Percentiles rank a stretch among this genome's conserved stretches.
Conservation (phyloP, 2,329 filamentous ascomycete species). For the Fonsecaea pugnacius region DNA sequence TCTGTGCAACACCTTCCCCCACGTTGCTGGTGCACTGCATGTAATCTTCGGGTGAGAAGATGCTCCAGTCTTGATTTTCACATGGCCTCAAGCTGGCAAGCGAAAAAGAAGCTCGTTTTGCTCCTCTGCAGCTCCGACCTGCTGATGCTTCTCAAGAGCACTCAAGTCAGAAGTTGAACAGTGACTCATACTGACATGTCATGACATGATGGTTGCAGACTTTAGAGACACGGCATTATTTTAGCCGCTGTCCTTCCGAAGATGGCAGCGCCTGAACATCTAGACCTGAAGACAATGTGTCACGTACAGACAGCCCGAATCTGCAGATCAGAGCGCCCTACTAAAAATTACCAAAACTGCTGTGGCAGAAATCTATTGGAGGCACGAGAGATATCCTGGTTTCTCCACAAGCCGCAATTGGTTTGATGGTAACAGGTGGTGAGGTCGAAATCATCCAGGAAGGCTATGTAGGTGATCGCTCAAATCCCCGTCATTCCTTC, state of each 20-base stretch:
- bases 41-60: neutral
- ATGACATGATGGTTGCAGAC: neutral
- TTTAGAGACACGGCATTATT: neutral
- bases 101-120: neutral
- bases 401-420: neutral
- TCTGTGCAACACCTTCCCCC: neutral
- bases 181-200: neutral
- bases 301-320: neutral
- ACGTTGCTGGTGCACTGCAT: neutral
- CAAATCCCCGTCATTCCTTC: neutral
- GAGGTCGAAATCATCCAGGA: neutral
- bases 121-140: neutral
- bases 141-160: neutral
- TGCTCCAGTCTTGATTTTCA: neutral
- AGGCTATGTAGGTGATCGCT: neutral
- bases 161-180: neutral
- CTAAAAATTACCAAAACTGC: neutral
- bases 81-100: neutral
- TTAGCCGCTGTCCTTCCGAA: neutral
- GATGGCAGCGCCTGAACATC: neutral
- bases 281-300: neutral
- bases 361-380: neutral
- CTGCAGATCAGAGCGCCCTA: neutral
- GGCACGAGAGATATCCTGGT: neutral
- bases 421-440: neutral